A percentile compares a stretch with the other conserved stretches of the same genome.
Evolutionary conservation across 495 filamentous ascomycete species (phyloP).

Genomic region (Neurospora sp.): DNA sequence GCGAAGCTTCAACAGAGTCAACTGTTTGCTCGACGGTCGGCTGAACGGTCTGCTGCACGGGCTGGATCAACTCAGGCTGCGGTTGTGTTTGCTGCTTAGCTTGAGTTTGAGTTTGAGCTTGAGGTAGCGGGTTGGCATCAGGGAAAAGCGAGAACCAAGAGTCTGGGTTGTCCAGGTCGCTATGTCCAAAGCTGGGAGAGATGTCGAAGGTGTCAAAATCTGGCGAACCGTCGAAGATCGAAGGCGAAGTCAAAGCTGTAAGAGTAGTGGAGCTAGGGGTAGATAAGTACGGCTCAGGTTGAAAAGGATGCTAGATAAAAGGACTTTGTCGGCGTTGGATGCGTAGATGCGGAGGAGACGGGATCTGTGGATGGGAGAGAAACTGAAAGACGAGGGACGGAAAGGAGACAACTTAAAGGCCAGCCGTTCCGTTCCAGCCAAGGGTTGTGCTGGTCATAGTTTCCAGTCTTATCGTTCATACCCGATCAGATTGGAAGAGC

Average conservation of each 20-base stretch:
- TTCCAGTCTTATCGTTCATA: too few species aligned
- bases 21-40: constrained; percentile 2
- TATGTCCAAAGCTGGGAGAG: constrained; percentile 56
- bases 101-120: background rate
- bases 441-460: too few species aligned
- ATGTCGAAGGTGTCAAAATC: constrained; percentile 60
- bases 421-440: too few species aligned
- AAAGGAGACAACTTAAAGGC: too few species aligned
- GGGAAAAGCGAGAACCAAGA: constrained; percentile 66
- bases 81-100: background rate
- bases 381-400: too few species aligned
- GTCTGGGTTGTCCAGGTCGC: constrained; percentile 34
- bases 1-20: constrained; percentile 31
- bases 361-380: background rate
- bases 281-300: constrained; percentile 50
- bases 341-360: background rate
- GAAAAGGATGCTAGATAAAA: background rate
- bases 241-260: constrained; percentile 78
- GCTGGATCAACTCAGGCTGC: background rate
- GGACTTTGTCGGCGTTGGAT: background rate
- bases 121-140: constrained; percentile 22
- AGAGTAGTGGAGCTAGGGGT: constrained; percentile 75
- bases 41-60: constrained; percentile 1
- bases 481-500: too few species aligned
- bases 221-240: constrained; percentile 65